Evolutionary conservation across 2,329 filamentous ascomycete species (phyloP).

Genomic region (Curvularia sp.): DNA sequence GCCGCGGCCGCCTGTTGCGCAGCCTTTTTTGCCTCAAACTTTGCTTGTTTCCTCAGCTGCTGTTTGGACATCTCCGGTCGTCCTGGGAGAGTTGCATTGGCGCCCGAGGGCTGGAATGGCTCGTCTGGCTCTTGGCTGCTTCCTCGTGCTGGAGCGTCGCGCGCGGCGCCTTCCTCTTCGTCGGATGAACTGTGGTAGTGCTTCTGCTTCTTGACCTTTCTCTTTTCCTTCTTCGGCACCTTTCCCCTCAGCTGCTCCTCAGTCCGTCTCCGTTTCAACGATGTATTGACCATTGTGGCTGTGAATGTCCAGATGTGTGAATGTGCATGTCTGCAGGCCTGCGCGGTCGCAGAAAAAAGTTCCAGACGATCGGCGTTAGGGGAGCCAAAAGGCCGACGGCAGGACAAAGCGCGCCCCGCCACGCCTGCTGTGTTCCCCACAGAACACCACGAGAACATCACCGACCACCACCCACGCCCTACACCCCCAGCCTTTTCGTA

Average conservation of each 20-base stretch:
- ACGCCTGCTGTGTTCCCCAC: conserved; percentile 24
- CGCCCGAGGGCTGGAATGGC: conserved; percentile 39
- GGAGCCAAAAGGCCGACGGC: conserved; percentile 38
- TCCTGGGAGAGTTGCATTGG: conserved; percentile 30
- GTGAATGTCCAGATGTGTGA: conserved; percentile 11
- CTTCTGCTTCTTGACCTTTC: conserved; percentile 69
- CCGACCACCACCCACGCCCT: conserved; percentile 15
- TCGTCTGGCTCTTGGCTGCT: conserved; percentile 29
- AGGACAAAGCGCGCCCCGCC: conserved; percentile 41
- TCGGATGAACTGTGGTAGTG: conserved; percentile 71
- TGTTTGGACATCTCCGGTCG: conserved; percentile 19
- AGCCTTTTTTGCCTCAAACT: conserved; percentile 28
- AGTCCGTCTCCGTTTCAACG: conserved; percentile 64
- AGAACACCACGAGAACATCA: conserved; percentile 29
- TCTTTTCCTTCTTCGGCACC: conserved; percentile 60
- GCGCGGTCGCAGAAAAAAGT: conserved; percentile 33
- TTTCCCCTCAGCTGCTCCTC: conserved; percentile 65
- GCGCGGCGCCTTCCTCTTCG: conserved; percentile 56
- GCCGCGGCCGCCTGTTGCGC: conserved; percentile 20
- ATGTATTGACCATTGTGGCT: conserved; percentile 50
- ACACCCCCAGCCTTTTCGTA: conserved; percentile 11
- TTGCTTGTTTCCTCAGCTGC: conserved; percentile 29
- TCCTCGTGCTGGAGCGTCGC: conserved; percentile 38
- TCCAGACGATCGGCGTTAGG: conserved; percentile 32
- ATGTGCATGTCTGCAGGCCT: conserved; percentile 8